phyloP scores from a whole-genome alignment of 306 rosid species.

The Lithocarpus polystachyus region DNA sequence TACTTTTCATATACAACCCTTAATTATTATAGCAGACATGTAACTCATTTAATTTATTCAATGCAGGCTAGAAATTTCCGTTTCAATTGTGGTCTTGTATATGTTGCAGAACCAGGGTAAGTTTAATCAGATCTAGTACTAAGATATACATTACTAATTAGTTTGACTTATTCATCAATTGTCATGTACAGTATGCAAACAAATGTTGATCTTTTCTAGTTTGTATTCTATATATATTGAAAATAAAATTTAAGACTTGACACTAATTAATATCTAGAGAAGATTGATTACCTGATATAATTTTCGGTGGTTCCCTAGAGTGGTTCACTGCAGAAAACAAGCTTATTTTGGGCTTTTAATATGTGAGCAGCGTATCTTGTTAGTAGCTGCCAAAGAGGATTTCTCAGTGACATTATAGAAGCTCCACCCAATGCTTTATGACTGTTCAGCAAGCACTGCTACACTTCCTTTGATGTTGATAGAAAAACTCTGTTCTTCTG shows the following conservation, averaged over 20 bases:
- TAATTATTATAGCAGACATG: slow-evolving; percentile 3
- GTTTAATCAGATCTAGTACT: slow-evolving; percentile 22
- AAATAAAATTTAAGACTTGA: slow-evolving; percentile 4
- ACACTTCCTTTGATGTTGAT: not conserved
- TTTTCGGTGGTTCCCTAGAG: slow-evolving; percentile 6
- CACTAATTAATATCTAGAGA: not conserved
- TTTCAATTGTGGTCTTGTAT: slow-evolving; percentile 90
- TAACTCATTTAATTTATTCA: slow-evolving; percentile 22
- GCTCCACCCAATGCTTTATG: not conserved
- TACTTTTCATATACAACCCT: slow-evolving; percentile 10
- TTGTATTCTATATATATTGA: slow-evolving; percentile 1
- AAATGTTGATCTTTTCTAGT: slow-evolving; percentile 5
- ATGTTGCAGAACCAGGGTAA: slow-evolving; percentile 95
- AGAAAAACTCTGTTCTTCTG: not conserved
- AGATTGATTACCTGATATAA: not conserved
- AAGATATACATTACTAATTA: not conserved
- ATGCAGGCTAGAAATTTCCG: slow-evolving; percentile 96
- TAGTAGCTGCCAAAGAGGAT: not conserved
- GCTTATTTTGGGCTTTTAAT: not conserved
- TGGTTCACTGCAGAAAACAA: not conserved
- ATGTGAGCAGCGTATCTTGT: not conserved
- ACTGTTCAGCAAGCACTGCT: not conserved
- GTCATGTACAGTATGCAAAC: slow-evolving; percentile 6
- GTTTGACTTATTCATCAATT: not conserved
- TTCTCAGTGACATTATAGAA: not conserved